Evolutionary conservation across 2,329 filamentous ascomycete genomes (phyloP).

Genomic region (Fusarium sp.): DNA sequence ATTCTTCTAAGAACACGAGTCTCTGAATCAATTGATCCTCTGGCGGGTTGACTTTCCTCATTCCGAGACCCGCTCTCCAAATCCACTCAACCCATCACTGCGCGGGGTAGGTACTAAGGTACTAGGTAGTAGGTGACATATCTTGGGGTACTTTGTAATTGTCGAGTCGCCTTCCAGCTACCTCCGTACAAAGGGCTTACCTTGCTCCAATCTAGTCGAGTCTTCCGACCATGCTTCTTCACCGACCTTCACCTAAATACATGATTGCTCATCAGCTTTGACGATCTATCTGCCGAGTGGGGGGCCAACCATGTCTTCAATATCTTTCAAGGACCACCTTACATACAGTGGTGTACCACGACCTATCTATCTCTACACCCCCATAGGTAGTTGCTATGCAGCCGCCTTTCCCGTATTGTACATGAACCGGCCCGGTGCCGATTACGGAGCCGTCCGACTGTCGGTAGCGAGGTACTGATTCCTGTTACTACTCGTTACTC

Average conservation of each 20-base stretch:
- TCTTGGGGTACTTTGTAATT: conserved; percentile 18
- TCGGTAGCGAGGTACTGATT: conserved; percentile 2
- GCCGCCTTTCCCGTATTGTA: conserved; percentile 18
- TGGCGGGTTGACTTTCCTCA: conserved; percentile 36
- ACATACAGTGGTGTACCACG: background rate
- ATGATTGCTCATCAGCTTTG: conserved; percentile 16
- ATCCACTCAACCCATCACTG: conserved; percentile 5
- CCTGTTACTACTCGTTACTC: background rate
- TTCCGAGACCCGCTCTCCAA: conserved; percentile 20
- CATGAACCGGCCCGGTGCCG: conserved; percentile 44
- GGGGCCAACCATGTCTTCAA: conserved; percentile 4
- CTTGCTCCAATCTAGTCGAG: conserved; percentile 9
- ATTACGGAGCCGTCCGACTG: conserved; percentile 35
- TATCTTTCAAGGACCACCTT: background rate
- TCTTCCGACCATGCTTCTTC: conserved; percentile 18
- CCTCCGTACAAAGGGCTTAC: background rate
- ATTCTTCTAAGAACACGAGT: background rate
- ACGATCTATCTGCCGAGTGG: background rate
- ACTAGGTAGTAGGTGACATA: background rate
- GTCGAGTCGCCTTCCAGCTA: conserved; percentile 27
- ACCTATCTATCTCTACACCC: conserved; percentile 4
- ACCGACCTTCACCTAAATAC: conserved; percentile 24
- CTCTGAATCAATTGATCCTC: background rate
- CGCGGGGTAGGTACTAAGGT: conserved; percentile 23
- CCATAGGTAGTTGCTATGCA: conserved; percentile 4